Evolutionary conservation across 768 basidiomycete genomes (phyloP), one percentile per base, ranked within the genome.

Genomic region (Crassisporium funariophilum): DNA sequence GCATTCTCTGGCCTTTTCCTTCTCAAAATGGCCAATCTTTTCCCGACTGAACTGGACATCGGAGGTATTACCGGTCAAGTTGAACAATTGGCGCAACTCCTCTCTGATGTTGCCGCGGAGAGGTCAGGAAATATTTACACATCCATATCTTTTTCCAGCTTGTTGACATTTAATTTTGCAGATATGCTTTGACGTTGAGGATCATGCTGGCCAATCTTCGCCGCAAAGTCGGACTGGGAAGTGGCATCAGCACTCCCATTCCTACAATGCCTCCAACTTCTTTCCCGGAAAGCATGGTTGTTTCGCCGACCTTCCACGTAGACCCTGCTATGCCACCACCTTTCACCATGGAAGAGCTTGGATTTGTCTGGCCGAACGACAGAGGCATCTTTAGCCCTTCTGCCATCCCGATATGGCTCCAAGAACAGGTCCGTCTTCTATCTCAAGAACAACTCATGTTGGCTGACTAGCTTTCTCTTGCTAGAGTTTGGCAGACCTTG

Each of bases 31-130:
- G 93, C 93, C 46, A 90, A 86, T 59, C 79, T 97, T 23, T 97
- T 95, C 74, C 92, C 92, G 0, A 71, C 82, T 11, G 90, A 93
- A 58, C 71, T 95, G 38, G 89, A 95, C 61, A 69, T 95, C 21
- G 76, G 70, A 13, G 77, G 78, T 7, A 91, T 95, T 62, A 86
- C 83, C 36, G 75, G 67, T 3, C 92, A 95, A 66, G 93, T 95
- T 34, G 90, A 94, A 60, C 91, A 95, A 64, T 78, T 98, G 27
- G 87, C 91, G 0, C 89, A 93, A 56, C 70, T 98, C 36, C 76
- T 97, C 36, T 91, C 91, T 4, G 94, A 95, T 47, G 93, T 95
- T 27, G 91, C 91, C 23, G 94, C 94, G 11, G 94, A 97, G 71
- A 81, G 94, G 86, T 83, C 53, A 49, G 73, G 39, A n/a, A 11